Percentiles rank a stretch among this genome's conserved stretches.
phyloP scores from a whole-genome alignment of 495 filamentous ascomycete species.

The Copromyces sp. region DNA sequence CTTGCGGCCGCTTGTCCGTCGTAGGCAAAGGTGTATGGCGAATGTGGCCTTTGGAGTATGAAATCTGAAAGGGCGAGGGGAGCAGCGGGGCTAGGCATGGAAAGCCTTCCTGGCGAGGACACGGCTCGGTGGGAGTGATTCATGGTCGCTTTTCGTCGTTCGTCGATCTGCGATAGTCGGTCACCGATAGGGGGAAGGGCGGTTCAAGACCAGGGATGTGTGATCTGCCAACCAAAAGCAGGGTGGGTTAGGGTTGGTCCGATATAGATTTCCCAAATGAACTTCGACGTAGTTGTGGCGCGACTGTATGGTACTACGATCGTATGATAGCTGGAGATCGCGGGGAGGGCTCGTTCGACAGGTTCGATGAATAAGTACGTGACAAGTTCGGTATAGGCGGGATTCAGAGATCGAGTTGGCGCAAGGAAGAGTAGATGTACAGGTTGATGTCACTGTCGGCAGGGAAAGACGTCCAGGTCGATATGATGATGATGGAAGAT shows the following conservation, averaged over 20 bases:
- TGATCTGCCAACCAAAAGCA: background rate
- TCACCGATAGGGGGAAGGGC: background rate
- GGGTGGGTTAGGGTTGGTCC: background rate
- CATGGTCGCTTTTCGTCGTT: constrained; percentile 8
- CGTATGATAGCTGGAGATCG: background rate
- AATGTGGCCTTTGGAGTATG: constrained; percentile 11
- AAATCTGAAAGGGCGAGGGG: constrained; percentile 19
- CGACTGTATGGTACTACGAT: background rate
- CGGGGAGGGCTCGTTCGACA: background rate
- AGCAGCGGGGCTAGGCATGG: constrained; percentile 10
- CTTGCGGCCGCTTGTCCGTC: constrained; percentile 4
- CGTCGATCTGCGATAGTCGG: background rate
- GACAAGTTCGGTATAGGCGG: background rate
- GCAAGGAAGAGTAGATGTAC: background rate
- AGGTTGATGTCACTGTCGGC: background rate
- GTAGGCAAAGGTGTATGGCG: constrained; percentile 10
- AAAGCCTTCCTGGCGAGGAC: constrained; percentile 3
- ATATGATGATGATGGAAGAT: background rate
- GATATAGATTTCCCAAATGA: background rate
- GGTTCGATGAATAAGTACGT: background rate
- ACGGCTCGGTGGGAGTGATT: constrained; percentile 10
- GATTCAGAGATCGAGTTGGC: background rate
- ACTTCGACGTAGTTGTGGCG: background rate
- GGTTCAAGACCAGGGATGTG: background rate
- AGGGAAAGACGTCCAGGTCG: background rate